Evolutionary conservation across 495 filamentous ascomycete species (phyloP), one percentile per base, ranked within the genome.

Genomic region (Penicillium paxilli): DNA sequence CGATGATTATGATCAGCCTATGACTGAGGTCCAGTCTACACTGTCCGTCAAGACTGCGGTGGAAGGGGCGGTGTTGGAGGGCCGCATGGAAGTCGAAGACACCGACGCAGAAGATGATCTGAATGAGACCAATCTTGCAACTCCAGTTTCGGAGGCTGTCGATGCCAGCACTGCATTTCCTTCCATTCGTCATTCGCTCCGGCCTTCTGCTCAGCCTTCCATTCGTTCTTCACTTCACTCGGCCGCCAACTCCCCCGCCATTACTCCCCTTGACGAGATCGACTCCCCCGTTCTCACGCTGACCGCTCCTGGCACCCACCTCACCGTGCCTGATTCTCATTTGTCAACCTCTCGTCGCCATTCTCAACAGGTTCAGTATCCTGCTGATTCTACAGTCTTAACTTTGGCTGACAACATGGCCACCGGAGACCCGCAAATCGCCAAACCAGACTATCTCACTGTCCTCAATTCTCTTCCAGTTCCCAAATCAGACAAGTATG

Each of bases 401-500:
- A 19, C 48, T 8, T 2, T 49, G 10, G 16, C 44, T 21, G 50
- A 49, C 11, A 28, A 17, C 3, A 46, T 57, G 47, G 30, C 37
- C 22, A 35, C 56, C n/a, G 33, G 55, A 7, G 17, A 16, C 5
- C 32, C 44, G 19, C 44, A 40, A 21, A 12, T 32, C 23, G 14
- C 47, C n/a, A 40, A 9, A 26, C 50, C 45, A 25, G 58, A 66
- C 20, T 55, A 47, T 22, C 5, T 59, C 33, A 35, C 44, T 28
- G 14, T 59, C 5, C 21, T 66, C 26, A 44, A 52, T 11, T 47
- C 50, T 1, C 44, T 66, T 16, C 61, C 61, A 10, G 24, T 41
- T 4, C 61, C 55, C 0, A 16, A 20, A n/a, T 66, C 61, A 12
- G 33, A 35, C 12, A 49, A 25, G 10, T 63, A 53, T 40, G 54